Conservation (phyloP, 495 filamentous ascomycete species). For the Lepidopterella palustris region DNA sequence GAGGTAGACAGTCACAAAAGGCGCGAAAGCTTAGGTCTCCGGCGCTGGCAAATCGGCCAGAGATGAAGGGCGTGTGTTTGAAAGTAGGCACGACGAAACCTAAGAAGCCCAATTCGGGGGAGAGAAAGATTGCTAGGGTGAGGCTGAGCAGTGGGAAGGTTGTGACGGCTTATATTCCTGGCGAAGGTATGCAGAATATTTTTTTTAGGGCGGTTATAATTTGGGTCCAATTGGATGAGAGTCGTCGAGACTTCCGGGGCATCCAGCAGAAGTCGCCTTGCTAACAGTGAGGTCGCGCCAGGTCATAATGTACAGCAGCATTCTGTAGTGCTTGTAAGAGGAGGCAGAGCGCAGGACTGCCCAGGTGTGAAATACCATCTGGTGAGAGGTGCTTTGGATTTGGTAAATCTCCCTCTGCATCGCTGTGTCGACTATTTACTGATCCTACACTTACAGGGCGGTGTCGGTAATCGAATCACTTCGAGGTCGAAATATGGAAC, state of each 20-base stretch:
- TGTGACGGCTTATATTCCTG: constrained; percentile 87
- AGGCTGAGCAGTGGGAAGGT: constrained; percentile 79
- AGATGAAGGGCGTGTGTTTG: constrained; percentile 91
- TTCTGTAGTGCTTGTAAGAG: constrained; percentile 88
- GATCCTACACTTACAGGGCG: constrained; percentile 55
- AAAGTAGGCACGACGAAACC: constrained; percentile 87
- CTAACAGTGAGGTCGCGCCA: constrained; percentile 28
- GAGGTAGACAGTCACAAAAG: constrained; percentile 65
- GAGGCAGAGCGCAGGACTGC: constrained; percentile 91
- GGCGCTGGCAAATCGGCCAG: constrained; percentile 66
- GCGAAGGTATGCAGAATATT: constrained; percentile 57
- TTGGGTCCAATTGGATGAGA: not conserved
- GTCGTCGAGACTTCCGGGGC: not conserved
- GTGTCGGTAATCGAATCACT: constrained; percentile 74
- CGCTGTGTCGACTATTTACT: constrained; percentile 6
- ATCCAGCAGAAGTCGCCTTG: not conserved
- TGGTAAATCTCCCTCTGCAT: constrained; percentile 56
- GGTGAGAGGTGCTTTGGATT: constrained; percentile 85
- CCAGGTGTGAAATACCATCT: constrained; percentile 95
- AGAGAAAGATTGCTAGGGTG: constrained; percentile 85
- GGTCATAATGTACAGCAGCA: constrained; percentile 99
- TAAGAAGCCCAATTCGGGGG: constrained; percentile 97
- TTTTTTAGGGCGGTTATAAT: not conserved
- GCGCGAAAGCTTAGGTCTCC: constrained; percentile 81
- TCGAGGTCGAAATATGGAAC: constrained; percentile 95